Evolutionary conservation across 2,329 filamentous ascomycete species (phyloP), one percentile per base, ranked within the genome.

Genomic region (Fusarium citri): DNA sequence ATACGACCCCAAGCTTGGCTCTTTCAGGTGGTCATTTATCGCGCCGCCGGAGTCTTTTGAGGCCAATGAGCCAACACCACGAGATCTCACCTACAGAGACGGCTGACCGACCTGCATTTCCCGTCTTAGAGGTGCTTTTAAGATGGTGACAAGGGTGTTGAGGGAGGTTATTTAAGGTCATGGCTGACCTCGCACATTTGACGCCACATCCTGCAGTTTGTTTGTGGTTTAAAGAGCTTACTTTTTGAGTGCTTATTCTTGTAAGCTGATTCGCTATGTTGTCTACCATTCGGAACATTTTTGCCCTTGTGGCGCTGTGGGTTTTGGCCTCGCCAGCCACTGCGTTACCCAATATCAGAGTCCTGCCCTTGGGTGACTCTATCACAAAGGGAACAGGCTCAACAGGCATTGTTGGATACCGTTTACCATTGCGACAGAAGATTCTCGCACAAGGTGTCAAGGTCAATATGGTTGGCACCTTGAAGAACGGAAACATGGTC

Each of bases 301-400:
- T 59, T 3, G 4, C 26, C 1, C 7, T 64, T 1, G 40, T 30
- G 47, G 40, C 34, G 18, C 34, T 50, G 28, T 5, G 42, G 22
- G 5, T 67, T 8, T 25, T 54, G 30, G 51, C 30, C 7, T 28
- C 51, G 15, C 58, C 51, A 14, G 30, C 31, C 14, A 16, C 9
- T 23, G 64, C 57, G 2, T 51, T 71, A 4, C 67, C 67, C 15
- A 60, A 55, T 6, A 67, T 71, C 5, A 31, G 68, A 8, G 65
- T 64, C 6, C 23, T 71, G 2, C 68, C 67, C 1, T 31, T 71
- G 0, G 68, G 68, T 22, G 68, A 71, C 42, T 71, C 68, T 2
- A 71, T 71, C 40, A 71, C 68, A 2, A 71, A 71, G 8, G 68
- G 68, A 9, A 68, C 64, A 1, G 67, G 67, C 5, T 71, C 67